phyloP scores from a whole-genome alignment of 2,329 filamentous ascomycete genomes.

The Cladosporium sp. region DNA sequence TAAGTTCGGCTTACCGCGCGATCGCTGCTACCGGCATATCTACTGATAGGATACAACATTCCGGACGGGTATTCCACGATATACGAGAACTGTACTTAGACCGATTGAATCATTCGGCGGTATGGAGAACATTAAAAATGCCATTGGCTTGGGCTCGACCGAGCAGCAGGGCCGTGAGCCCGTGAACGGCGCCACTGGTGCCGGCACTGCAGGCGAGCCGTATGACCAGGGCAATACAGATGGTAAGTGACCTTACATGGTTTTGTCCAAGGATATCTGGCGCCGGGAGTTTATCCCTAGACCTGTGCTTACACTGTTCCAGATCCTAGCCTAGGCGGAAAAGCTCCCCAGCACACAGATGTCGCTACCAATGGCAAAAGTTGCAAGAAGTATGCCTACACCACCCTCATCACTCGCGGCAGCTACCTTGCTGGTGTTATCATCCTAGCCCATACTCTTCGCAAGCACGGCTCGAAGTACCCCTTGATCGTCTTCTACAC shows the following conservation, averaged over 20 bases:
- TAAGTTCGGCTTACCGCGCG: not conserved
- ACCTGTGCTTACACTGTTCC: not conserved
- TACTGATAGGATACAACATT: not conserved
- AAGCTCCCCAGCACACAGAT: slow-evolving; percentile 3
- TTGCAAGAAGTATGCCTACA: slow-evolving; percentile 37
- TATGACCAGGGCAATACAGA: slow-evolving; percentile 73
- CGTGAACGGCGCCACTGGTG: slow-evolving; percentile 64
- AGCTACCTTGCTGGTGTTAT: slow-evolving; percentile 51
- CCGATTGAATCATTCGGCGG: not conserved
- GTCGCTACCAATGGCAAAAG: not conserved
- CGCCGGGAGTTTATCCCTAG: no score
- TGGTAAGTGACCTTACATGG: slow-evolving; percentile 36
- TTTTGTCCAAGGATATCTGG: no score
- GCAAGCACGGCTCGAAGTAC: slow-evolving; percentile 42
- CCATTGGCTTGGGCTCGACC: slow-evolving; percentile 11
- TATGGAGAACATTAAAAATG: slow-evolving; percentile 64
- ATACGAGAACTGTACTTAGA: no score
- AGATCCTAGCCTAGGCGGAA: slow-evolving; percentile 3
- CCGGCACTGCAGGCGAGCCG: slow-evolving; percentile 65
- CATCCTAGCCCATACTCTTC: slow-evolving; percentile 47
- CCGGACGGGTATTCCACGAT: not conserved
- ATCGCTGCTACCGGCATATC: not conserved
- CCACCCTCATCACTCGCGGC: slow-evolving; percentile 49
- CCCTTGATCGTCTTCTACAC: slow-evolving; percentile 51
- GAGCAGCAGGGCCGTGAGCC: slow-evolving; percentile 56